Conservation (phyloP, 148 eudicot genomes). For the Arctostaphylos glauca region DNA sequence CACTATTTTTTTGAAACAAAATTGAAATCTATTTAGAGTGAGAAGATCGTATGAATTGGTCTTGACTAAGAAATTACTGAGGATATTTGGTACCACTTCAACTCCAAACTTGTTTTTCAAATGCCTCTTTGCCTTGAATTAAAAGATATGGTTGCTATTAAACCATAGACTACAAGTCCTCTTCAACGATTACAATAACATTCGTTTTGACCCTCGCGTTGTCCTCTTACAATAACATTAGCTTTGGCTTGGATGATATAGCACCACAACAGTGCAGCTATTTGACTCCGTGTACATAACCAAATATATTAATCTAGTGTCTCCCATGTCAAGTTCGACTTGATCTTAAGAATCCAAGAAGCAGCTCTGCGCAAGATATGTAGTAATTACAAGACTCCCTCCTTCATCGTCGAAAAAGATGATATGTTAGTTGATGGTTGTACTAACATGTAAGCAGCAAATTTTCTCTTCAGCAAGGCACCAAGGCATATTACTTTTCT, state of each 20-base stretch:
- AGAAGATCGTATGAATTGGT: not conserved
- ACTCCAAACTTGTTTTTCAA: not conserved
- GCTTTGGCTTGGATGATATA: not conserved
- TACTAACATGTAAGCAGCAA: not conserved
- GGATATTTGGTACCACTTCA: not conserved
- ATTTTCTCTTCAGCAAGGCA: not conserved
- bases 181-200: not conserved
- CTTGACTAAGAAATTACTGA: not conserved
- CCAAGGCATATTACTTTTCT: not conserved
- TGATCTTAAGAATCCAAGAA: not conserved
- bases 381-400: not conserved
- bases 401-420: not conserved
- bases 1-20: not conserved
- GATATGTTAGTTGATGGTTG: not conserved
- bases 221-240: slow-evolving; percentile 5
- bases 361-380: not conserved
- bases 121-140: not conserved
- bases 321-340: slow-evolving; percentile 2
- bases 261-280: not conserved
- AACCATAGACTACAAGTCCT: not conserved
- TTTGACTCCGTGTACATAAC: not conserved
- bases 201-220: not conserved
- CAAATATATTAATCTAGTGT: not conserved
- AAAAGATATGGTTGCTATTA: not conserved
- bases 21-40: not conserved